A percentile compares a stretch with the other conserved stretches of the same genome.
These are phyloP conservation scores for Epichloe sylvatica DNA, from an alignment of 2,329 filamentous ascomycete genomes.

Conservation along the genomic window DNA sequence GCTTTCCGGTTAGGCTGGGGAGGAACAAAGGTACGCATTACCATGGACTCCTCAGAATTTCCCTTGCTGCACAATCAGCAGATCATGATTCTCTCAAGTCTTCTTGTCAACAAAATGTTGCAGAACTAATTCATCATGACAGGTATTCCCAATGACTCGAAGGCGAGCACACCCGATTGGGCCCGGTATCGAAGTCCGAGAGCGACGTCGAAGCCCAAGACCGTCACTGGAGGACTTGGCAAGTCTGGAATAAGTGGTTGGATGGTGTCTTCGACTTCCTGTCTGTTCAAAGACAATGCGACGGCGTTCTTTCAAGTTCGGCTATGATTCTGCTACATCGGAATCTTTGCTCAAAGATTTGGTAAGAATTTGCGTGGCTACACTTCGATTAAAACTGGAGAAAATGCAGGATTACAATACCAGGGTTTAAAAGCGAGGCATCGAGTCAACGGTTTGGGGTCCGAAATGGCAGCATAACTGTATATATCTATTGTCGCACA, in stretches of 20 bases:
- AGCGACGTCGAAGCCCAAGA: slow-evolving; percentile 45
- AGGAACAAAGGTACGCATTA: slow-evolving; percentile 60
- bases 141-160: slow-evolving; percentile 47
- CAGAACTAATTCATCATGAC: slow-evolving; percentile 6
- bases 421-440: neutral
- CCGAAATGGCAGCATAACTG: neutral
- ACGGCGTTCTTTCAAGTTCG: neutral
- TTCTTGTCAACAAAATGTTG: neutral
- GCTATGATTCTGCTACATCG: too few species aligned
- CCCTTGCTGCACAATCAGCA: neutral
- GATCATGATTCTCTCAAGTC: neutral
- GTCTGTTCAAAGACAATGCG: neutral
- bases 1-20: slow-evolving; percentile 90
- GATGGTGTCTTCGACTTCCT: neutral
- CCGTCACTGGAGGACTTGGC: slow-evolving; percentile 51
- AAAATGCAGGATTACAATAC: too few species aligned
- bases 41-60: neutral
- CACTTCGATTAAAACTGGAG: too few species aligned
- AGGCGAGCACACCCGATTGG: slow-evolving; percentile 55
- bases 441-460: too few species aligned
- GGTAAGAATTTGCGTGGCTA: too few species aligned
- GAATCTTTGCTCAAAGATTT: too few species aligned
- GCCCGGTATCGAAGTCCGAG: slow-evolving; percentile 68
- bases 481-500: neutral
- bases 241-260: slow-evolving; percentile 46